These are phyloP conservation scores for Hordeum pubiflorum DNA, from an alignment of 202 grass and related monocot species.

Conservation along the genomic window DNA sequence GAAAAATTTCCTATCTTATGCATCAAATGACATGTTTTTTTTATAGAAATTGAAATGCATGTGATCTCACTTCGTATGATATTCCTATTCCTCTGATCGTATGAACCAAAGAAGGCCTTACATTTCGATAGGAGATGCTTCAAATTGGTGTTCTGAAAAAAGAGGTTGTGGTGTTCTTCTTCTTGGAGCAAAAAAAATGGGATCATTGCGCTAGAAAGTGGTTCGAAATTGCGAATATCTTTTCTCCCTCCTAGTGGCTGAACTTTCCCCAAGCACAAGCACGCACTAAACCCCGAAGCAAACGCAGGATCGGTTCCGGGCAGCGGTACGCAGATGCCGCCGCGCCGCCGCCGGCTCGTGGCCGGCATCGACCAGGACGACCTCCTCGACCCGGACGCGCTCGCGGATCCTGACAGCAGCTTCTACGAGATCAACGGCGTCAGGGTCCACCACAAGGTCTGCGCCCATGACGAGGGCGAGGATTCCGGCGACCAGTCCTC, in stretches of 20 bases:
- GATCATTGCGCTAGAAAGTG: neutral
- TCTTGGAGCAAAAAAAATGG: neutral
- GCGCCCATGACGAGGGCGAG: conserved; percentile 29
- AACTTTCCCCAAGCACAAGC: neutral
- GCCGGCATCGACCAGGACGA: conserved; percentile 76
- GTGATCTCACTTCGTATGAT: too few relatives aligned
- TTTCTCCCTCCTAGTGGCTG: neutral
- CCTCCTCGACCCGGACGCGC: conserved; percentile 50
- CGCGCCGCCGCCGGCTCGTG: conserved; percentile 37
- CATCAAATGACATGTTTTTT: too few relatives aligned
- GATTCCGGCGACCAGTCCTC: conserved; percentile 24
- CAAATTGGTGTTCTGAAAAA: neutral
- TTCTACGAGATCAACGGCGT: conserved; percentile 79
- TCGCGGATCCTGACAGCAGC: conserved; percentile 70
- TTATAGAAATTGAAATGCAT: too few relatives aligned
- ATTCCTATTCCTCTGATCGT: too few relatives aligned
- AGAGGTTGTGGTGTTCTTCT: neutral
- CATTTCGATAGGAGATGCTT: neutral
- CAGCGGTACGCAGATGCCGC: conserved; percentile 17
- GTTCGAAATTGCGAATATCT: neutral
- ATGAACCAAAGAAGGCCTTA: too few relatives aligned
- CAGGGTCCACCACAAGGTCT: conserved; percentile 72
- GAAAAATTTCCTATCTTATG: too few relatives aligned
- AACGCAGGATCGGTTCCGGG: conserved; percentile 23
- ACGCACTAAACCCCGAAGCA: neutral